Evolutionary conservation across 768 basidiomycete genomes (phyloP), one percentile per base, ranked within the genome.

Genomic region (Suillus cothurnatus): DNA sequence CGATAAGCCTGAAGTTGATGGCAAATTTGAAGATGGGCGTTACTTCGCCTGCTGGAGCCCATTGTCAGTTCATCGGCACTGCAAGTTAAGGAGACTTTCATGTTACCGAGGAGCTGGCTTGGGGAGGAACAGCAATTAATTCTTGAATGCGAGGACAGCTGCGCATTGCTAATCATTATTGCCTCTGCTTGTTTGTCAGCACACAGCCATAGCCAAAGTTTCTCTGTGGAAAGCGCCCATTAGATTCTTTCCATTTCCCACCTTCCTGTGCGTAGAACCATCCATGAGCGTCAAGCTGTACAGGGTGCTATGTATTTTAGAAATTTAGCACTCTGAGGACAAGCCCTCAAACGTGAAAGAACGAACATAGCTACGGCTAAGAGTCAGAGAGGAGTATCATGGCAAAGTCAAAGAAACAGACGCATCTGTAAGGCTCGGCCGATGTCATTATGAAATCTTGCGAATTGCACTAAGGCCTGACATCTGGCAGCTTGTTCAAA

Each of bases 121-220:
- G 19, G 3, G 31, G 52, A 32, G 21, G 53, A 21, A 55, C 11
- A 32, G 6, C 31, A 9, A 21, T 31, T 21, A 12, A 55, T 21
- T 32, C 2, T 55, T 55, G 31, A 2, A 55, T 32, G 53, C 3
- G 9, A 21, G 28, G 52, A 31, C 52, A 19, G 19, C 53, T 55
- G 31, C 19, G 28, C 9, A 31, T 31, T 53, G 9, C 28, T 53
- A 11, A 53, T 53, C 26, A 23, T n/a, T n/a, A 14, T 15, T 49
- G 4, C 14, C 2, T 28, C 19, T 31, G 28, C 52, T 53, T 53
- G 52, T 31, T 53, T 31, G 19, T 21, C 31, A 31, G 11, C 52
- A 53, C 52, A 53, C 52, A 53, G 52, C 52, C 31, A 53, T 53
- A 21, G 11, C 52, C 52, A 53, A 53, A 53, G 9, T 53, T 53